Conservation (phyloP, 148 eudicot genomes). For the Rhododendron williamsianum region DNA sequence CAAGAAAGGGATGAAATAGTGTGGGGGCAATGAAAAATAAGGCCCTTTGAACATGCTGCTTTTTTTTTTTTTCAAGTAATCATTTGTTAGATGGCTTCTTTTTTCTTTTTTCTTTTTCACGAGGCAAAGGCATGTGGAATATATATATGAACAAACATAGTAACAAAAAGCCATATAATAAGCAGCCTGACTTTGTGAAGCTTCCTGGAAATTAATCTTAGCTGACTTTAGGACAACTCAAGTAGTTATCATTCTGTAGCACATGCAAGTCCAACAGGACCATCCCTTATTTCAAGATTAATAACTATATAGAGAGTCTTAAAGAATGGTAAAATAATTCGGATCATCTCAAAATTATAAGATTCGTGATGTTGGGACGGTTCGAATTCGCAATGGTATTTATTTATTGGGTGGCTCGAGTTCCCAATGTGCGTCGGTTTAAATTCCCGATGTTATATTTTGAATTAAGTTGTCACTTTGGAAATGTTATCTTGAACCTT, state of each 20-base stretch:
- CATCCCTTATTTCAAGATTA: neutral
- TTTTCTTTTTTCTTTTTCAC: neutral
- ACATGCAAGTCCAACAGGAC: neutral
- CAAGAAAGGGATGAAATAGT: neutral
- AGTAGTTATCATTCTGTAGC: neutral
- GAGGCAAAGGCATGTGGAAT: conserved; percentile 9
- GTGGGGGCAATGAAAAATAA: neutral
- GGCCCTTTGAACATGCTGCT: neutral
- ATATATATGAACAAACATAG: neutral
- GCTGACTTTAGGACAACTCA: neutral
- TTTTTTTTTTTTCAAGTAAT: conserved; percentile 8
- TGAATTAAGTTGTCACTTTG: no score
- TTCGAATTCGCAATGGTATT: no score
- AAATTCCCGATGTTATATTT: no score
- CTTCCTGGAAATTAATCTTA: neutral
- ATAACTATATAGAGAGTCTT: neutral
- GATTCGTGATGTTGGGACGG: neutral
- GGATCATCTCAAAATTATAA: no score
- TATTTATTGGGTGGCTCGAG: no score
- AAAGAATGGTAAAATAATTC: neutral
- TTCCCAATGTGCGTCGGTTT: no score
- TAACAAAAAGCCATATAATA: neutral
- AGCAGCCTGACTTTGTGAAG: conserved; percentile 1
- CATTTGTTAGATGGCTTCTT: conserved; percentile 2
- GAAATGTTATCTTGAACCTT: no score